Evolutionary conservation across 148 eudicot genomes (phyloP).

Genomic region (Cornus kousa): DNA sequence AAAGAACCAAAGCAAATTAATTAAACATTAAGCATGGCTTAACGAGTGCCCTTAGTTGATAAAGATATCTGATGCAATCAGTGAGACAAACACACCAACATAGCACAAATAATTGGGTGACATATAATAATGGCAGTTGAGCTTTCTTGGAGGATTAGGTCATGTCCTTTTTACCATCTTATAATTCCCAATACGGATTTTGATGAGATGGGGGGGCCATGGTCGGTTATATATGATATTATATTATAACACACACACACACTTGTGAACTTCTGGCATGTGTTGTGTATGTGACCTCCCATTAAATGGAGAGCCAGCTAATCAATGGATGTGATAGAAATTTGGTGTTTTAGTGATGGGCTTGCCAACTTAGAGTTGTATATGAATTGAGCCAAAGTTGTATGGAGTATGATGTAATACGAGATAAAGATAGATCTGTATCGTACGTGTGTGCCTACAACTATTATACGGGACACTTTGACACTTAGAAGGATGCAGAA

Average conservation of each 20-base stretch:
- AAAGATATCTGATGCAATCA: not conserved
- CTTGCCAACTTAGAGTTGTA: too few relatives aligned
- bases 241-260: too few relatives aligned
- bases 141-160: conserved; percentile 17
- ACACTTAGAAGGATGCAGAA: too few relatives aligned
- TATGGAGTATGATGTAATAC: too few relatives aligned
- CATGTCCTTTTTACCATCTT: not conserved
- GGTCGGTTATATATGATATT: conserved; percentile 8
- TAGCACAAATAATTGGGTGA: conserved; percentile 25
- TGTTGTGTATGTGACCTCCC: not conserved
- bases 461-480: too few relatives aligned
- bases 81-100: conserved; percentile 4
- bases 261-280: not conserved
- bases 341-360: not conserved
- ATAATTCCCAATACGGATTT: conserved; percentile 9
- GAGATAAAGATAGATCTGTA: too few relatives aligned
- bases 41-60: too few relatives aligned
- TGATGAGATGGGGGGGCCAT: conserved; percentile 17
- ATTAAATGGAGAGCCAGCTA: not conserved
- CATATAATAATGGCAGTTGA: conserved; percentile 22
- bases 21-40: too few relatives aligned
- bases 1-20: too few relatives aligned
- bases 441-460: too few relatives aligned
- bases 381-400: too few relatives aligned
- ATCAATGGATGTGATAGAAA: not conserved